Base-by-base conservation (phyloP, 2,329 filamentous ascomycete genomes). In the Epichloe sp. region DNA sequence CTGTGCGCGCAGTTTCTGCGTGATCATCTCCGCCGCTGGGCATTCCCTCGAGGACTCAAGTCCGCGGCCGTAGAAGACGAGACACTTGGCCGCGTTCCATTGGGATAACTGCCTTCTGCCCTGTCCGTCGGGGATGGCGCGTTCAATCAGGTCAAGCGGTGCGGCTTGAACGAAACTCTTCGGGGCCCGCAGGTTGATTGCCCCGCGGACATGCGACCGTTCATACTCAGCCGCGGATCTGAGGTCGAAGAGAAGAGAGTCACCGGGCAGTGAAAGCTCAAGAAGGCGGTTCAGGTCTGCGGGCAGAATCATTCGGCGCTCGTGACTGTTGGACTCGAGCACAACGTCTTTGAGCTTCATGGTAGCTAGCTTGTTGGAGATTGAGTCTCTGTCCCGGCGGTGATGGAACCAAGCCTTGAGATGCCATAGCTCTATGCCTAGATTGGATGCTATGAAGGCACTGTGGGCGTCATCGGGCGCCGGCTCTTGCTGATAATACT, bases 361-460 rank as follows among this genome's bases (percentile, higher is more conserved):
- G 38, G 63, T 69, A 37, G 73, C 72, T 5, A 77, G 63, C 46
- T 70, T 71, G 54, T 68, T 66, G 2, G 65, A 66, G 35, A 74
- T 69, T 17, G 67, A 62, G 54, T 77, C 74, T 47, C 70, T 70
- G 47, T 77, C 70, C 34, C 74, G 69, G 19, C 75, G 72, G 53
- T 77, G 73, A 53, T 75, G 70, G 58, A 78, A 79, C 77, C 77
- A 80, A 50, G 76, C 69, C 52, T 76, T 69, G 31, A 80, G 68
- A 54, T 78, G 73, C 46, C 66, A 63, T 3, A 70, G 68, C 51
- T 78, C 74, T 23, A 77, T 71, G 14, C 74, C 73, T 2, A 79
- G 62, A 41, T 74, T 79, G 0, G 76, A 79, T 10, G 77, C 75
- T 42, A 78, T 65, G 58, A 77, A 74, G 41, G 75, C 75, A 37